Conservation (phyloP, 306 rosid genomes). For the Arachis hypogaea region DNA sequence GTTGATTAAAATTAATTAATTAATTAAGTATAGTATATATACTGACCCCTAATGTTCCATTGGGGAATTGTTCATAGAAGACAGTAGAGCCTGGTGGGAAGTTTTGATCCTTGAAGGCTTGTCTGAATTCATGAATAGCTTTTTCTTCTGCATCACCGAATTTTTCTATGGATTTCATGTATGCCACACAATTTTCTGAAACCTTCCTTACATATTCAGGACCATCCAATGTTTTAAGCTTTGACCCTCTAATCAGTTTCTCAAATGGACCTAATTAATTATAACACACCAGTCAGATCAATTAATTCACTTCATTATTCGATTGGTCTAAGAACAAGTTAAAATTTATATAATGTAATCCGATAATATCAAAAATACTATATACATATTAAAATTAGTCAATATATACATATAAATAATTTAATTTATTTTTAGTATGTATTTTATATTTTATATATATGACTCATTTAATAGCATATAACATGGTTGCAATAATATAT, state of each 20-base stretch:
- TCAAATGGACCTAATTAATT: constrained; percentile 62
- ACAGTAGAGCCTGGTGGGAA: constrained; percentile 64
- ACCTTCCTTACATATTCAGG: constrained; percentile 64
- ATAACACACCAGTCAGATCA: background rate
- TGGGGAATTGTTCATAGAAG: constrained; percentile 61
- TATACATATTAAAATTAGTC: no score
- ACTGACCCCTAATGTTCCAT: constrained; percentile 62
- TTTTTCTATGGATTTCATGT: constrained; percentile 56
- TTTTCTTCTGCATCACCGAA: constrained; percentile 58
- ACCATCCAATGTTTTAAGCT: constrained; percentile 58
- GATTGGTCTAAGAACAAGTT: no score
- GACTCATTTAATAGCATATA: no score
- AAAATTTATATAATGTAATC: no score
- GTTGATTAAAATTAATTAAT: no score
- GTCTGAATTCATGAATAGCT: constrained; percentile 52
- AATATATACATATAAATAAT: no score
- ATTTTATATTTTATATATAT: no score
- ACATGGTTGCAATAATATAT: no score
- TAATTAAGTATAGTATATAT: background rate
- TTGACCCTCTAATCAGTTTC: constrained; percentile 59
- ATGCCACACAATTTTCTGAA: constrained; percentile 54
- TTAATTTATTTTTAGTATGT: no score
- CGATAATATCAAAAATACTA: no score
- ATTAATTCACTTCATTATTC: background rate
- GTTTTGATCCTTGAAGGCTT: constrained; percentile 49